Evolutionary conservation across 1,139 yeast genomes (phyloP).

Genomic region (Magnusiomyces sp.): DNA sequence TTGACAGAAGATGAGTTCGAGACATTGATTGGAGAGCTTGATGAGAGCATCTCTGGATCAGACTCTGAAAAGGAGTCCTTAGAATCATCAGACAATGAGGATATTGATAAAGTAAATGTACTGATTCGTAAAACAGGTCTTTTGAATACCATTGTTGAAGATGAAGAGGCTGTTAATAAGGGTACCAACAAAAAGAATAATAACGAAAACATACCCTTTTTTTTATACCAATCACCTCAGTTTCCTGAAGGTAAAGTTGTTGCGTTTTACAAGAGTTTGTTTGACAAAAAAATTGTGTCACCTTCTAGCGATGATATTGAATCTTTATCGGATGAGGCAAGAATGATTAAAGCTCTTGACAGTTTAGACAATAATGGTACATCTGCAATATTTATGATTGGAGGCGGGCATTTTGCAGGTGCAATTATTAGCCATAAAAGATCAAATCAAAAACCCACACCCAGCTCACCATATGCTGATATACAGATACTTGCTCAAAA

Average conservation of each 20-base stretch:
- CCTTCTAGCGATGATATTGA: constrained; percentile 17
- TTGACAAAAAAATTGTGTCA: constrained; percentile 38
- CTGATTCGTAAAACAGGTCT: constrained; percentile 8
- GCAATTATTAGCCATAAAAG: constrained; percentile 76
- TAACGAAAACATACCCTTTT: constrained; percentile 12
- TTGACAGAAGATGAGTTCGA: constrained; percentile 56
- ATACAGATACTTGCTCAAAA: constrained; percentile 54
- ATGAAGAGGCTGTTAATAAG: not conserved
- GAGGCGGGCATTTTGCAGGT: constrained; percentile 98
- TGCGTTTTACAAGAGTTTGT: constrained; percentile 64
- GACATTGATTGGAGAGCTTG: constrained; percentile 40
- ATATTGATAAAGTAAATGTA: constrained; percentile 19
- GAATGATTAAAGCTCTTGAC: constrained; percentile 30
- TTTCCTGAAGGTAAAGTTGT: constrained; percentile 44
- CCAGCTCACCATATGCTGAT: constrained; percentile 39
- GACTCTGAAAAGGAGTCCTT: constrained; percentile 16
- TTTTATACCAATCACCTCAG: constrained; percentile 29
- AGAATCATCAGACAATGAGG: constrained; percentile 30
- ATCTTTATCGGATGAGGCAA: constrained; percentile 5
- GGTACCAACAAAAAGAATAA: not conserved
- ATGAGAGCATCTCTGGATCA: constrained; percentile 51
- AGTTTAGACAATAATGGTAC: constrained; percentile 30
- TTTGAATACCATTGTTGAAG: constrained; percentile 1
- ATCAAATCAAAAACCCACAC: constrained; percentile 38
- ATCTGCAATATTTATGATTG: constrained; percentile 84